phyloP scores from a whole-genome alignment of 1,284 basidiomycete species.

The Ustilago sp. region DNA sequence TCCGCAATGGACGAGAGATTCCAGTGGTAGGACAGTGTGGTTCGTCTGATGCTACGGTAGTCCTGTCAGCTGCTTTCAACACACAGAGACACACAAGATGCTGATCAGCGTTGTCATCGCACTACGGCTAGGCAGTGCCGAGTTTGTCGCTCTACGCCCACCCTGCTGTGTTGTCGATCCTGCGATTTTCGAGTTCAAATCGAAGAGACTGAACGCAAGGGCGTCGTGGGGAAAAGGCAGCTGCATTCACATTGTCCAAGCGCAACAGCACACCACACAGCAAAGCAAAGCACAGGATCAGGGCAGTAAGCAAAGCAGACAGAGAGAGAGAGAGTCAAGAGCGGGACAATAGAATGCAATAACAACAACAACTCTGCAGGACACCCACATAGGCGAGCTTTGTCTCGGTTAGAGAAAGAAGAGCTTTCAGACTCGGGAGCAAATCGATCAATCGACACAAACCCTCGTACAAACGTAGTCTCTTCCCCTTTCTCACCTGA shows the following conservation, averaged over 20 bases:
- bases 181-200: not conserved
- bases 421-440: not conserved
- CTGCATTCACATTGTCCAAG: not conserved
- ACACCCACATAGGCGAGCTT: constrained; percentile 6
- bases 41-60: not conserved
- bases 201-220: not conserved
- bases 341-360: constrained; percentile 2
- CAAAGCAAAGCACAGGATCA: not conserved
- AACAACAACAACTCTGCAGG: not conserved
- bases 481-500: not conserved
- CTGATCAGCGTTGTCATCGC: not conserved
- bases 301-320: not conserved
- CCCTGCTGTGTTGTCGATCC: not conserved
- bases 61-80: constrained; percentile 1
- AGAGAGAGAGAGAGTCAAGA: not conserved
- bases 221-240: not conserved
- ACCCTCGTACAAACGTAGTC: not conserved
- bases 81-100: not conserved
- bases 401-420: not conserved
- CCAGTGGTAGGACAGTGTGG: not conserved
- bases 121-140: not conserved
- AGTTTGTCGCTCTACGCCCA: constrained; percentile 2
- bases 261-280: not conserved
- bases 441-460: constrained; percentile 8
- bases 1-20: constrained; percentile 12